Base-by-base conservation (phyloP, 176 grass and related monocot genomes). In the Cocos nucifera region DNA sequence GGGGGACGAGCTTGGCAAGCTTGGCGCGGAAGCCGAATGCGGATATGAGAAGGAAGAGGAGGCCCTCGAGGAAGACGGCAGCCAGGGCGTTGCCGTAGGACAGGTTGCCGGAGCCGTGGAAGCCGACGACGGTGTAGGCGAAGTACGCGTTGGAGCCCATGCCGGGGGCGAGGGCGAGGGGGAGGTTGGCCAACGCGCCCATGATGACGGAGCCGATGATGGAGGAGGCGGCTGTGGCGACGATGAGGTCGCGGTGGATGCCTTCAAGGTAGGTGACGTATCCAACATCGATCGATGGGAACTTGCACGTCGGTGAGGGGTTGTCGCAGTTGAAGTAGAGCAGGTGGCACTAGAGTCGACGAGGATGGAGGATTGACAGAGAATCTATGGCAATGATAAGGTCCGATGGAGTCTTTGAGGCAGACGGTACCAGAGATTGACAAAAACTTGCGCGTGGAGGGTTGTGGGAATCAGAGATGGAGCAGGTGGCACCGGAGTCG, bases 71-170 rank as follows among this genome's bases (percentile, higher is more conserved):
- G 22, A 65, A 65, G n/a, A 65, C 62, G 20, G 48, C 44, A 5
- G 62, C 48, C 48, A 65, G 62, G 39, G 62, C 62, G 20, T 39
- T 65, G 20, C 21, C 12, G 21, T 65, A 65, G 22, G 62, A 48
- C 22, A 65, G 19, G 22, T 26, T 4, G 21, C 48, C 62, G 20
- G 62, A 50, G 17, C 62, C 62, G 48, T 65, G 62, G 44, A 65
- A 65, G 48, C 62, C 62, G 21, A 65, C 62, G 4, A 65, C 16
- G 14, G 44, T 51, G 62, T 65, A 65, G 15, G 62, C 62, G 62
- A 65, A 65, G 61, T 63, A 63, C 16, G 61, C 61, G 61, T 63
- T 63, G 30, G 61, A 5, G 32, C 61, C 61, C 61, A 65, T 65
- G 62, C 48, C 62, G 15, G 62, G 62, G 4, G 62, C 62, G 32